These are phyloP conservation scores for Lichtheimia ramosa DNA, from an alignment of 371 early-diverging fungal species.

Conservation along the genomic window DNA sequence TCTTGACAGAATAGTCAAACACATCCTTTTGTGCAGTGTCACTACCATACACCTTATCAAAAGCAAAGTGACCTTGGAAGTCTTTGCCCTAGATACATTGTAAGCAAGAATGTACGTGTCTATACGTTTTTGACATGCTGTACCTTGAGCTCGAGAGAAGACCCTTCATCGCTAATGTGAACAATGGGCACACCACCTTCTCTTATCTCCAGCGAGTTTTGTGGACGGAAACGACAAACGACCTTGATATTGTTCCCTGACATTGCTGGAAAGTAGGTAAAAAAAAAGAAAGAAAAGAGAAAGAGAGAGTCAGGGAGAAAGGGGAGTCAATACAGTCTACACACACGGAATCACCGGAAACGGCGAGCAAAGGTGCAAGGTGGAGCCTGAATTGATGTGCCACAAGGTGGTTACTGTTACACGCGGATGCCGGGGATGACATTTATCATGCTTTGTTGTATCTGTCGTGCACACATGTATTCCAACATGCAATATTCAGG, in stretches of 20 bases:
- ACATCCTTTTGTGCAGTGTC: slow-evolving; percentile 80
- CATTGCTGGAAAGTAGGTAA: slow-evolving; percentile 25
- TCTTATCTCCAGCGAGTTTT: slow-evolving; percentile 86
- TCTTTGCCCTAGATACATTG: slow-evolving; percentile 72
- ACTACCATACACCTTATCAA: slow-evolving; percentile 89
- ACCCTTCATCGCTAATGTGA: slow-evolving; percentile 80
- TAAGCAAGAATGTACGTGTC: neutral
- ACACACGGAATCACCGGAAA: neutral
- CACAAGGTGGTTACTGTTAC: too few species aligned
- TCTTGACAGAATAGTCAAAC: slow-evolving; percentile 87
- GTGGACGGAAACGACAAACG: slow-evolving; percentile 96
- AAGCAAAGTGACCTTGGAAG: slow-evolving; percentile 79
- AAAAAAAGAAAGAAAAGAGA: slow-evolving; percentile 1
- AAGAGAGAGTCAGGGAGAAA: neutral
- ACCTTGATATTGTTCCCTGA: slow-evolving; percentile 91
- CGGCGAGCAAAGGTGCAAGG: too few species aligned
- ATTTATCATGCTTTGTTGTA: too few species aligned
- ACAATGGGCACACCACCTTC: slow-evolving; percentile 90
- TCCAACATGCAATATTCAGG: too few species aligned
- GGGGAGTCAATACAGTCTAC: slow-evolving; percentile 1
- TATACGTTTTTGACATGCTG: neutral
- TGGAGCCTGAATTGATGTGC: too few species aligned
- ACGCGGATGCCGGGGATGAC: too few species aligned
- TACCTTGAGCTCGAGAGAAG: slow-evolving; percentile 74
- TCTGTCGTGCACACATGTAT: too few species aligned